phyloP scores from a whole-genome alignment of 768 basidiomycete genomes.

The Termitomyces sp. region DNA sequence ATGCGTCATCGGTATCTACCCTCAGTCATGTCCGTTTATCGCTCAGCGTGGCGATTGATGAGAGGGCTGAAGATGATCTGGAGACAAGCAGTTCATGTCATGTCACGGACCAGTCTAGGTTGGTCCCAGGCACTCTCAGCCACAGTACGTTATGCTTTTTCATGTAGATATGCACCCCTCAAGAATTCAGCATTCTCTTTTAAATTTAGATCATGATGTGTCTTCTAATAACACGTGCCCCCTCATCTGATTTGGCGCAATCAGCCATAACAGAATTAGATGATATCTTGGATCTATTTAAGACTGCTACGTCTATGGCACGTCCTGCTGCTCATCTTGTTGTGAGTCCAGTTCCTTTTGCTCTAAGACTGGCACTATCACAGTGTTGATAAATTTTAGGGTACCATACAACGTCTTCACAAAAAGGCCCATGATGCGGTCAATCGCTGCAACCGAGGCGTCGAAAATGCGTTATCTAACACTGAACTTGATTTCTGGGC shows the following conservation, averaged over 20 bases:
- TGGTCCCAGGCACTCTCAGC: conserved; percentile 69
- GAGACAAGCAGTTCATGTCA: conserved; percentile 31
- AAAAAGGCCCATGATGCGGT: conserved; percentile 39
- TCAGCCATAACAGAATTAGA: conserved; percentile 47
- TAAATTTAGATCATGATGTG: conserved; percentile 62
- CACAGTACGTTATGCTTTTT: conserved; percentile 37
- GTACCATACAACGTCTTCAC: conserved; percentile 34
- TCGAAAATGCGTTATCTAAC: conserved; percentile 30
- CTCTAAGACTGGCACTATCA: neutral
- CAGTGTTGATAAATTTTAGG: conserved; percentile 21
- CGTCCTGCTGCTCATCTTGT: conserved; percentile 41
- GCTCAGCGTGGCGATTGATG: conserved; percentile 65
- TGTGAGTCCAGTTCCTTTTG: conserved; percentile 24
- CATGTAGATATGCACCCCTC: neutral
- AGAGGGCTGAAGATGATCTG: conserved; percentile 42
- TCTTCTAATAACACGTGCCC: conserved; percentile 45
- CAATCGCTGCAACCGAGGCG: conserved; percentile 21
- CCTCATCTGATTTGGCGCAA: conserved; percentile 40
- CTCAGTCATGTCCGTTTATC: conserved; percentile 69
- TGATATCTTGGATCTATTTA: conserved; percentile 37
- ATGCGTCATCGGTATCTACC: conserved; percentile 59
- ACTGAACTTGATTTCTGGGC: conserved; percentile 52
- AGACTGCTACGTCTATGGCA: conserved; percentile 39
- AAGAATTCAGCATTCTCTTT: neutral
- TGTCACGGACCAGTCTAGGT: conserved; percentile 42